These are phyloP conservation scores for Macrolepiota dolichaula DNA, from an alignment of 768 basidiomycete species.

Conservation along the genomic window DNA sequence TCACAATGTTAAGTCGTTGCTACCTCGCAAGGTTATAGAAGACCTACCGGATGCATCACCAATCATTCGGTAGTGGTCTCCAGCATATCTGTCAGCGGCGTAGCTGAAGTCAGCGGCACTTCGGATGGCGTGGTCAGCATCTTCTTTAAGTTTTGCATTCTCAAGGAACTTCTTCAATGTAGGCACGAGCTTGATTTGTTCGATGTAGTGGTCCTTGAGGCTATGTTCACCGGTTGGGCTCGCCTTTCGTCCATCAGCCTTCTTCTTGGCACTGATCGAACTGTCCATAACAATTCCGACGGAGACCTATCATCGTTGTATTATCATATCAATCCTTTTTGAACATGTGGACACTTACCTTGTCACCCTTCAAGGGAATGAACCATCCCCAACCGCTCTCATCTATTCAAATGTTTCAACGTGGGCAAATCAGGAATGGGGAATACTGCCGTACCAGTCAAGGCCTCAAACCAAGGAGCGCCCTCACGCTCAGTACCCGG, in stretches of 20 bases:
- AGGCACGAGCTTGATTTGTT: constrained; percentile 24
- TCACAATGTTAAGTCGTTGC: not conserved
- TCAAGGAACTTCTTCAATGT: constrained; percentile 22
- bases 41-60: constrained; percentile 29
- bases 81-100: constrained; percentile 27
- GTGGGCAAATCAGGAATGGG: not conserved
- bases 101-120: constrained; percentile 35
- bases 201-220: constrained; percentile 25
- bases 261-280: constrained; percentile 25
- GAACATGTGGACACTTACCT: constrained; percentile 13
- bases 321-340: not conserved
- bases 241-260: constrained; percentile 16
- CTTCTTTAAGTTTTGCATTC: constrained; percentile 23
- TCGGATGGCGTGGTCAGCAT: constrained; percentile 17
- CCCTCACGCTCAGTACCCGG: constrained; percentile 28
- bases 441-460: constrained; percentile 19
- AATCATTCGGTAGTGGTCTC: constrained; percentile 27
- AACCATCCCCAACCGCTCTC: constrained; percentile 58
- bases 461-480: constrained; percentile 33
- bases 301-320: constrained; percentile 27
- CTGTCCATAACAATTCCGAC: constrained; percentile 53
- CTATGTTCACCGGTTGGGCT: constrained; percentile 10
- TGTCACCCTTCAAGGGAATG: constrained; percentile 48
- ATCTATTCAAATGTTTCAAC: constrained; percentile 25
- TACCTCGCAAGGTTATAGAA: not conserved